phyloP scores from a whole-genome alignment of 495 filamentous ascomycete genomes.

The Neurospora sp. region DNA sequence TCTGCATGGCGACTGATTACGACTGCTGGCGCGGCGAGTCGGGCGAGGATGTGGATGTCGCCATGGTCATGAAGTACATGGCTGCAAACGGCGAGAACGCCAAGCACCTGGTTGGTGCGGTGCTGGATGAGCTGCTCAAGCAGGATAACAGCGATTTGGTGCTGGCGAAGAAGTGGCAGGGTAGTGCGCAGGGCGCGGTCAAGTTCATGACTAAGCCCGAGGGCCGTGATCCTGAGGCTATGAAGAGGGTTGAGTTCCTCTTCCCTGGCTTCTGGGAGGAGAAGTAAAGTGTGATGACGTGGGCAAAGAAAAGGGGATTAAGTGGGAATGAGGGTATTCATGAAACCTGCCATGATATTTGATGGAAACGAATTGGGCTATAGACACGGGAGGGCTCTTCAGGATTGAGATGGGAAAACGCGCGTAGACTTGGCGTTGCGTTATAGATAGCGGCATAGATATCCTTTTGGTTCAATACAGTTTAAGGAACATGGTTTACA shows the following conservation, averaged over 20 bases:
- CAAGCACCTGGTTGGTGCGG: constrained; percentile 69
- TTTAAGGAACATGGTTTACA: neutral
- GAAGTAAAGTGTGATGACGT: constrained; percentile 7
- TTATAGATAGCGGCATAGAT: neutral
- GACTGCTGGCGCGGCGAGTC: constrained; percentile 74
- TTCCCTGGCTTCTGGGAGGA: constrained; percentile 53
- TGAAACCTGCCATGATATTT: neutral
- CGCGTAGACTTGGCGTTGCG: neutral
- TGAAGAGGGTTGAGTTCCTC: constrained; percentile 64
- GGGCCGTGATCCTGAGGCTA: constrained; percentile 50
- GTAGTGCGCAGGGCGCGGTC: constrained; percentile 50
- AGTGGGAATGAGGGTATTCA: neutral
- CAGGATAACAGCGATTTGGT: constrained; percentile 68
- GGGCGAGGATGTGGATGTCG: constrained; percentile 72
- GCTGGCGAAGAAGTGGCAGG: constrained; percentile 63
- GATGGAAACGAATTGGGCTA: neutral
- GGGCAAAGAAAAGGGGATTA: neutral
- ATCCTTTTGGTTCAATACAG: neutral
- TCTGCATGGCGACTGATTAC: constrained; percentile 99
- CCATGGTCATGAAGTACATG: constrained; percentile 98
- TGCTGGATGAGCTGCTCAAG: constrained; percentile 73
- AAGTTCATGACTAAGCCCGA: constrained; percentile 64
- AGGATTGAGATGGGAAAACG: neutral
- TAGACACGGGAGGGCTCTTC: neutral
- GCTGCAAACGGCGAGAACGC: constrained; percentile 82